Conservation (phyloP, 441 rosid species). For the Hypseocharis bilobata region DNA sequence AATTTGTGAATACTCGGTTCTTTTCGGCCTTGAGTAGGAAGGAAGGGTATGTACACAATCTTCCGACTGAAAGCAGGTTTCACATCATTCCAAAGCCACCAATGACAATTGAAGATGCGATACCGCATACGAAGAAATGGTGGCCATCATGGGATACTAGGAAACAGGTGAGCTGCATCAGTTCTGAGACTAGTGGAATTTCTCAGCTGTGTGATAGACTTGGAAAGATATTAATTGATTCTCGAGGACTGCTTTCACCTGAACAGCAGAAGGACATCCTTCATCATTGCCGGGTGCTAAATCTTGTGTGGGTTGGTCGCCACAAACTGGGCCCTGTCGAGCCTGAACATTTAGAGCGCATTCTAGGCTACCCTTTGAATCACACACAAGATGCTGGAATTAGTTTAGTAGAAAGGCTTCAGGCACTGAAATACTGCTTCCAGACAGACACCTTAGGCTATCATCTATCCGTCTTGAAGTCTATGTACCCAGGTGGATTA, state of each 20-base stretch:
- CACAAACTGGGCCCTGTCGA: conserved; percentile 42
- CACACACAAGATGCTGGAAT: conserved; percentile 44
- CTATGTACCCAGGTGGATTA: conserved; percentile 55
- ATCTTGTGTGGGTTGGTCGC: conserved; percentile 72
- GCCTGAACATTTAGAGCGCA: conserved; percentile 56
- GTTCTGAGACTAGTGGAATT: conserved; percentile 30
- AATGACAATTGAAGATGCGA: conserved; percentile 52
- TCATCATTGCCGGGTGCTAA: conserved; percentile 40
- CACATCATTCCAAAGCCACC: conserved; percentile 48
- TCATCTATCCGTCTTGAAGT: conserved; percentile 71
- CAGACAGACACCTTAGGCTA: conserved; percentile 76
- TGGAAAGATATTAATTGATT: conserved; percentile 38
- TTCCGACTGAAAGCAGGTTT: conserved; percentile 52
- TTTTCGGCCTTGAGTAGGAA: conserved; percentile 61
- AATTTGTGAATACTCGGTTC: conserved; percentile 48
- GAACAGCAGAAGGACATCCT: conserved; percentile 58
- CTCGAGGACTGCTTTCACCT: conserved; percentile 41
- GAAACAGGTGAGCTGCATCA: conserved; percentile 43
- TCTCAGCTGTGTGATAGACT: conserved; percentile 51
- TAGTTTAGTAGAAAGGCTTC: conserved; percentile 43
- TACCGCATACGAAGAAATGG: conserved; percentile 65
- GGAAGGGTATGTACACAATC: conserved; percentile 88
- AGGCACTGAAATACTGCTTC: conserved; percentile 47
- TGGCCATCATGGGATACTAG: conserved; percentile 95
- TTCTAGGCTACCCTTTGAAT: conserved; percentile 70